phyloP scores from a whole-genome alignment of 2,329 filamentous ascomycete species.

The Calonectria pseudoturangicola region DNA sequence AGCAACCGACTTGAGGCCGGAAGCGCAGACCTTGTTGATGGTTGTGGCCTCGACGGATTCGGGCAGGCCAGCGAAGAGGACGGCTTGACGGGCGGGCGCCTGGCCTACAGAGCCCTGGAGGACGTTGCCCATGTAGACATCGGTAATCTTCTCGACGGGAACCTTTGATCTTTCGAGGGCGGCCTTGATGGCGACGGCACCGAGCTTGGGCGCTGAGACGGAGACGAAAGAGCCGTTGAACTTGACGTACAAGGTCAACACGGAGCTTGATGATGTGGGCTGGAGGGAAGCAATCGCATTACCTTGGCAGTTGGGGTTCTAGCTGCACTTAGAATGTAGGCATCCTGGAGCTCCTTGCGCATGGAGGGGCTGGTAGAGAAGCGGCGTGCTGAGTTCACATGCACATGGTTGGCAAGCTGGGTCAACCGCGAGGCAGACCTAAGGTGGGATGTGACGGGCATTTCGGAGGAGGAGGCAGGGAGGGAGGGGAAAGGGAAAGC shows the following conservation, averaged over 20 bases:
- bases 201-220: conserved; percentile 90
- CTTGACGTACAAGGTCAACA: conserved; percentile 64
- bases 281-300: conserved; percentile 27
- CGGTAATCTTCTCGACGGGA: conserved; percentile 86
- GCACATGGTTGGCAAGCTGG: conserved; percentile 63
- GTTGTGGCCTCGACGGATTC: conserved; percentile 90
- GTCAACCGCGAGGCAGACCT: conserved; percentile 59
- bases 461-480: conserved; percentile 28
- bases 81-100: conserved; percentile 92
- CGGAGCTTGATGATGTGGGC: background rate
- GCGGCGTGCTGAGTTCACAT: conserved; percentile 64
- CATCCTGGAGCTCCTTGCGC: conserved; percentile 85
- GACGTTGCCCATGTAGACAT: conserved; percentile 99
- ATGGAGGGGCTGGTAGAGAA: conserved; percentile 68
- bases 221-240: conserved; percentile 95
- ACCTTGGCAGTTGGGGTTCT: conserved; percentile 94
- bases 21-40: conserved; percentile 98
- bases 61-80: conserved; percentile 90
- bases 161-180: conserved; percentile 91
- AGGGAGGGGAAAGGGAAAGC: conserved; percentile 16
- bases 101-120: conserved; percentile 90
- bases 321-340: conserved; percentile 93
- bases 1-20: conserved; percentile 92
- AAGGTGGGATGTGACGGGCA: conserved; percentile 55
- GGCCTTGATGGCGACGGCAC: conserved; percentile 92